These are phyloP conservation scores for Westerdykella ornata DNA, from an alignment of 2,329 filamentous ascomycete genomes.

Conservation along the genomic window DNA sequence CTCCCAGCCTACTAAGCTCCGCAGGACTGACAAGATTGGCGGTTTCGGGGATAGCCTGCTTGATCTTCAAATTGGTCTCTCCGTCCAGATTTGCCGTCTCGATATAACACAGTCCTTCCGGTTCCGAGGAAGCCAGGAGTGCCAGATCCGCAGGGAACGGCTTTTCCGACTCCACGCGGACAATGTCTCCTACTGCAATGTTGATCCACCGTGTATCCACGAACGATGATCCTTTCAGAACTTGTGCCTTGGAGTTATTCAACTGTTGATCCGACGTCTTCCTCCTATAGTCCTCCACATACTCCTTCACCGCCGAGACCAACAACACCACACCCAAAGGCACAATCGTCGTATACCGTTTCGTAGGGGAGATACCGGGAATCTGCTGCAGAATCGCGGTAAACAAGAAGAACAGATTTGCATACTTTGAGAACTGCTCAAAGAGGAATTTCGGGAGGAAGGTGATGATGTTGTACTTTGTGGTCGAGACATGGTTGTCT, in stretches of 20 bases:
- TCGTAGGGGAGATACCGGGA: conserved; percentile 88
- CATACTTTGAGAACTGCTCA: conserved; percentile 98
- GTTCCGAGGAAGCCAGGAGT: conserved; percentile 87
- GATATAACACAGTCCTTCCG: conserved; percentile 96
- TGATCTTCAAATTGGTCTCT: conserved; percentile 98
- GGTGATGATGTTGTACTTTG: conserved; percentile 91
- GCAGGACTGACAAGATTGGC: conserved; percentile 76
- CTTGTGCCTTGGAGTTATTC: conserved; percentile 78
- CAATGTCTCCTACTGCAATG: conserved; percentile 83
- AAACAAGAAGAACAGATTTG: conserved; percentile 98
- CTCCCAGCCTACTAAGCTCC: conserved; percentile 78
- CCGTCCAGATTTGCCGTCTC: conserved; percentile 97
- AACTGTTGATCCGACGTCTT: conserved; percentile 79
- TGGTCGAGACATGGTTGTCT: conserved; percentile 94
- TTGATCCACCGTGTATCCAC: conserved; percentile 89
- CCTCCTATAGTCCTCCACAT: conserved; percentile 87
- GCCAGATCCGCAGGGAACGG: conserved; percentile 93
- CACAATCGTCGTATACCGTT: conserved; percentile 90
- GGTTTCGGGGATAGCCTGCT: conserved; percentile 93
- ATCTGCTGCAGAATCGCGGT: conserved; percentile 93
- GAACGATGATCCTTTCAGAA: conserved; percentile 78
- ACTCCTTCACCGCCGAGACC: conserved; percentile 92
- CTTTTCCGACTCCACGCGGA: conserved; percentile 89
- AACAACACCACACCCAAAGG: conserved; percentile 83
- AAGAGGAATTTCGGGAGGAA: conserved; percentile 96